Conservation (phyloP, 257 asterid species). For the Lycium barbarum region DNA sequence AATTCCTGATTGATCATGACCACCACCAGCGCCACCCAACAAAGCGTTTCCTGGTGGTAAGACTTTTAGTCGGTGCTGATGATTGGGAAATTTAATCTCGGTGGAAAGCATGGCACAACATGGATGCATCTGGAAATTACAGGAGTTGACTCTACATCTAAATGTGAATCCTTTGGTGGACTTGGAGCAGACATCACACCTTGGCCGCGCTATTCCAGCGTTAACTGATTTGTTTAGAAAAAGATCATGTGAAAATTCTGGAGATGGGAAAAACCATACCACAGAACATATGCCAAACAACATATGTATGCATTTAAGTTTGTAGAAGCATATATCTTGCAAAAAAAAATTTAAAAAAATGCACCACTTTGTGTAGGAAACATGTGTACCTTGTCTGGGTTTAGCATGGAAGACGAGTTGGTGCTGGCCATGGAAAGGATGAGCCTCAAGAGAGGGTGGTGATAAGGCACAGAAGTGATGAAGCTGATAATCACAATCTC, state of each 20-base stretch:
- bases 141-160: constrained; percentile 66
- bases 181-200: constrained; percentile 74
- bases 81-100: constrained; percentile 49
- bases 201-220: constrained; percentile 72
- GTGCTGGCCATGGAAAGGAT: constrained; percentile 87
- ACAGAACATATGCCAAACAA: background rate
- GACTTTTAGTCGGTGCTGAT: constrained; percentile 60
- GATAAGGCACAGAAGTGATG: constrained; percentile 73
- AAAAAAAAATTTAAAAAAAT: no score
- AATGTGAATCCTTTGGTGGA: constrained; percentile 72
- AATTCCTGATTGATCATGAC: constrained; percentile 25
- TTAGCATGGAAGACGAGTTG: constrained; percentile 72
- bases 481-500: constrained; percentile 77
- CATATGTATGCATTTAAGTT: constrained; percentile 4
- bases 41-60: constrained; percentile 43
- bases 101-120: constrained; percentile 79
- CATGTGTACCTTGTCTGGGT: constrained; percentile 61
- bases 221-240: constrained; percentile 27
- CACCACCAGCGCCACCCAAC: constrained; percentile 4
- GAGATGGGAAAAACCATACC: constrained; percentile 26
- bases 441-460: constrained; percentile 59
- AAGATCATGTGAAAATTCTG: constrained; percentile 10
- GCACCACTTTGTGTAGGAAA: background rate
- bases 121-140: constrained; percentile 92
- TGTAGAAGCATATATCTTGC: constrained; percentile 3